Percentiles rank a stretch among this genome's conserved stretches.
phyloP scores from a whole-genome alignment of 495 filamentous ascomycete species.

The Tuber indicum region DNA sequence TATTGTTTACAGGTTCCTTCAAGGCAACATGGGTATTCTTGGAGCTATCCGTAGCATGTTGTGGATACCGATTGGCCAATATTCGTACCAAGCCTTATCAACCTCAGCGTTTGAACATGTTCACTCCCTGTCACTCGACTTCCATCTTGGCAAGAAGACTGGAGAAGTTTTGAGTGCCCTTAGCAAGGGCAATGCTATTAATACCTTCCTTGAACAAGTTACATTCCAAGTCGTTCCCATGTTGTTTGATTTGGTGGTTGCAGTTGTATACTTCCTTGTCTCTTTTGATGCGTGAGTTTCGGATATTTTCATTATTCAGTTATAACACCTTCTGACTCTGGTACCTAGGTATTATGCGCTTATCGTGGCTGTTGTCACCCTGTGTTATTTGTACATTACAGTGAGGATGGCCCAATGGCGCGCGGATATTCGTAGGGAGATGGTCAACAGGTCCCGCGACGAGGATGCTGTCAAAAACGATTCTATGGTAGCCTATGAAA shows the following conservation, averaged over 20 bases:
- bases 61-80: constrained; percentile 94
- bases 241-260: constrained; percentile 81
- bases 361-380: constrained; percentile 83
- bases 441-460: constrained; percentile 88
- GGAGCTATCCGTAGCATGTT: constrained; percentile 72
- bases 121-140: constrained; percentile 87
- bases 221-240: constrained; percentile 94
- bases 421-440: constrained; percentile 78
- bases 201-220: constrained; percentile 89
- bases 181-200: constrained; percentile 93
- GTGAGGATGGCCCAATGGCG: constrained; percentile 92
- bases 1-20: constrained; percentile 73
- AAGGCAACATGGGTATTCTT: constrained; percentile 79
- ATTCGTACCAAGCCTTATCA: constrained; percentile 89
- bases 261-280: constrained; percentile 77
- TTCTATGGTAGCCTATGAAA: constrained; percentile 95
- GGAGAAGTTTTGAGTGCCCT: constrained; percentile 91
- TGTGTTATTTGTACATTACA: constrained; percentile 90
- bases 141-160: constrained; percentile 93
- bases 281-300: constrained; percentile 57
- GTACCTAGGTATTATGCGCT: constrained; percentile 66
- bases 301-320: not conserved
- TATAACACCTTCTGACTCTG: constrained; percentile 8
- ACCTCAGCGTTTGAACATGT: constrained; percentile 96
- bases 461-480: constrained; percentile 98